Base-by-base conservation (phyloP, 78 protist genomes). In the Capsaspora owczarzaki region DNA sequence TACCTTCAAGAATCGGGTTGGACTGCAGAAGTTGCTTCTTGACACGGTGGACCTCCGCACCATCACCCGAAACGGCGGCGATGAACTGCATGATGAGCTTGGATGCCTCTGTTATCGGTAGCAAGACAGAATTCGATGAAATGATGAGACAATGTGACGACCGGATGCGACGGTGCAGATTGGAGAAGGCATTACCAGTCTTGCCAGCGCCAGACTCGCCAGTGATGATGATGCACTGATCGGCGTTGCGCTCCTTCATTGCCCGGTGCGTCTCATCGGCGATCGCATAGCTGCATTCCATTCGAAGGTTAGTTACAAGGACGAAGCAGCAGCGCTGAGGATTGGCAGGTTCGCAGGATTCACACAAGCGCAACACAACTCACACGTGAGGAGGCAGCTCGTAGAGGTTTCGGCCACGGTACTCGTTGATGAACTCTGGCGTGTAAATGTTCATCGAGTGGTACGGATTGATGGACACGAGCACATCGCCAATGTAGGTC, bases 1-100 rank as follows among this genome's bases (percentile, higher is more conserved):
- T n/a, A n/a, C 96, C 95, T 79, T 94, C 97, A 10, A 94, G 83
- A 22, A 94, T 60, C 19, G 97, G 97, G 85, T 94, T 94, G 19
- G 89, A 83, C 19, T 94, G 82, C 42, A 94, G 84, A 29, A 93
- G 61, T 84, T 82, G 80, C 70, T 86, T 74, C 66, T 85, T 78
- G n/a, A 93, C 85, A 23, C 76, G 75, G 61, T 86, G 89, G 41
- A 86, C 93, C n/a, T 89, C 92, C 33, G n/a, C 22, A 1, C 43
- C 5, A 8, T 5, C 78, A 37, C 80, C 81, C n/a, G 86, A 46
- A 22, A 93, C 91, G 22, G 27, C 80, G 14, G 97, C 93, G 31
- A 95, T 46, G 85, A 93, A 94, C 70, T 88, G 89, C 96, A 95
- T 90, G 84, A 95, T 83, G 37, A 19, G 10, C 82, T 91, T 56